Evolutionary conservation across 345 rosid species (phyloP).

Genomic region (Bruguiera gymnorhiza): DNA sequence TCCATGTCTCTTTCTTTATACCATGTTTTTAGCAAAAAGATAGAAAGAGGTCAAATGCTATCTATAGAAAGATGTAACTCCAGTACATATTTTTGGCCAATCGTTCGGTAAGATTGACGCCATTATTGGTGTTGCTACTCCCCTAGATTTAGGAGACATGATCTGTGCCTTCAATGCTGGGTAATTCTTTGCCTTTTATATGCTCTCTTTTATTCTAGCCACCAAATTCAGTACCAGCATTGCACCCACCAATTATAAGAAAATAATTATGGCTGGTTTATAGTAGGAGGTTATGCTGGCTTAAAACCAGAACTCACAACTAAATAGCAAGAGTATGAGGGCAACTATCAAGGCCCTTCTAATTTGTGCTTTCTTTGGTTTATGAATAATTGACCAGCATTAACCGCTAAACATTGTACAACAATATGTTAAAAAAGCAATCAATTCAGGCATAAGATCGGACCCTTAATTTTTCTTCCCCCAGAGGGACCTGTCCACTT

Average conservation of each 20-base stretch:
- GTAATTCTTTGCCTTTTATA: background rate
- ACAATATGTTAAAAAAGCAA: too few relatives aligned
- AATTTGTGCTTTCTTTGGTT: too few relatives aligned
- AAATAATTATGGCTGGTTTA: background rate
- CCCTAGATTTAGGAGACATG: constrained; percentile 9
- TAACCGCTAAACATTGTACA: too few relatives aligned
- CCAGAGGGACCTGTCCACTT: too few relatives aligned
- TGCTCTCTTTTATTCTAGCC: constrained; percentile 8
- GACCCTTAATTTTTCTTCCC: too few relatives aligned
- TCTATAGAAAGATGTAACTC: constrained; percentile 5
- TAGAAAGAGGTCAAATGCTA: background rate
- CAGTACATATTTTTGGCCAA: background rate
- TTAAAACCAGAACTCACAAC: too few relatives aligned
- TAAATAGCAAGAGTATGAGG: too few relatives aligned
- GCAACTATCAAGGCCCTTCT: too few relatives aligned
- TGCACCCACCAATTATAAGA: constrained; percentile 13
- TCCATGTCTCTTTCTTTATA: constrained; percentile 21
- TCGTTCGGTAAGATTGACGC: background rate
- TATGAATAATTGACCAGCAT: too few relatives aligned
- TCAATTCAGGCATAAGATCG: too few relatives aligned
- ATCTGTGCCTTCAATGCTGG: background rate
- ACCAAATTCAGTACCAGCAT: constrained; percentile 18
- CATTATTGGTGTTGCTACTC: background rate
- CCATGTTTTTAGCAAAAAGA: background rate
- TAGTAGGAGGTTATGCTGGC: background rate